phyloP scores from a whole-genome alignment of 768 basidiomycete species.

The Podaxis mareebaensis region DNA sequence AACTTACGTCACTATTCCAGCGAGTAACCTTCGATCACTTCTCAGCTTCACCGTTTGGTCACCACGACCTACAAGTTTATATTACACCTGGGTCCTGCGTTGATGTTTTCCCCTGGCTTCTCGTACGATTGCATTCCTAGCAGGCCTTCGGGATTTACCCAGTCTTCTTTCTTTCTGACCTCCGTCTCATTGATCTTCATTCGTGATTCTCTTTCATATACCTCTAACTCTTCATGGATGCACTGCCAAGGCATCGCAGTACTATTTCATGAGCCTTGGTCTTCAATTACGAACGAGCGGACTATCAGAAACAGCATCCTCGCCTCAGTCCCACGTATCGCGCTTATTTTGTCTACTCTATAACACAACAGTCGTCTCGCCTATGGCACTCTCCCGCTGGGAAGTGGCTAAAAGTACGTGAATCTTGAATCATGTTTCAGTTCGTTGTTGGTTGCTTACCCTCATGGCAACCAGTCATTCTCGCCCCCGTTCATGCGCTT shows the following conservation, averaged over 20 bases:
- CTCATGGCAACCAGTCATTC: not conserved
- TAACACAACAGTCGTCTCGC: no score
- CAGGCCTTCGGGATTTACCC: not conserved
- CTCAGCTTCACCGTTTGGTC: not conserved
- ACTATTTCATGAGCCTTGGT: not conserved
- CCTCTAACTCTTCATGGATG: not conserved
- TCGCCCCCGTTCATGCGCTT: constrained; percentile 14
- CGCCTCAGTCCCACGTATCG: not conserved
- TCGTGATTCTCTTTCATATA: not conserved
- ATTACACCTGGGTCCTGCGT: not conserved
- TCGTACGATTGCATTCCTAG: not conserved
- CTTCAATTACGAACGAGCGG: not conserved
- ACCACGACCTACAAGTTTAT: not conserved
- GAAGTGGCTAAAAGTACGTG: not conserved
- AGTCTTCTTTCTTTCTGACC: not conserved
- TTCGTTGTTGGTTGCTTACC: not conserved
- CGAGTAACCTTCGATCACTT: no score
- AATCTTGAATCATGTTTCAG: not conserved
- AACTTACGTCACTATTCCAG: no score
- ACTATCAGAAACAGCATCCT: not conserved
- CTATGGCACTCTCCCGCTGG: no score
- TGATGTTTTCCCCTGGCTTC: not conserved
- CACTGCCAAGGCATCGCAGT: not conserved
- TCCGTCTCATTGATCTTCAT: not conserved
- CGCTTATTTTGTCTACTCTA: no score